Percentiles rank a stretch among this genome's conserved stretches.
Evolutionary conservation across 1,284 basidiomycete genomes (phyloP).

Genomic region (Irpex sp.): DNA sequence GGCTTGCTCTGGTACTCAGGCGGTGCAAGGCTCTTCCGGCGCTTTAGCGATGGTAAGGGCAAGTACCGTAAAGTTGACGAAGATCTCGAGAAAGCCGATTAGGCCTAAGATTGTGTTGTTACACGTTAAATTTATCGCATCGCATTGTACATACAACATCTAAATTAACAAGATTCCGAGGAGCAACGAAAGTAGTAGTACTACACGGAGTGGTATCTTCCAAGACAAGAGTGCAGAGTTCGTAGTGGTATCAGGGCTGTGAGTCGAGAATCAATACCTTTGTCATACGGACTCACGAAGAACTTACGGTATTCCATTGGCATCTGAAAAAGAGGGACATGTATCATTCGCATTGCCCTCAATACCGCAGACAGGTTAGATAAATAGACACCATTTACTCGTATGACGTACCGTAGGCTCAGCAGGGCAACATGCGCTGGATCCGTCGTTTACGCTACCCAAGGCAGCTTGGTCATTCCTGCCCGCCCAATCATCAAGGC

Average conservation of each 20-base stretch:
- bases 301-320: slow-evolving; percentile 58
- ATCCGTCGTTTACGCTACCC: slow-evolving; percentile 58
- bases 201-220: neutral
- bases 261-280: neutral
- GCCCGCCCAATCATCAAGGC: slow-evolving; percentile 58
- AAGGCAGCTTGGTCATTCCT: slow-evolving; percentile 54
- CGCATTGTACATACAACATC: neutral
- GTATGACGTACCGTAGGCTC: slow-evolving; percentile 49
- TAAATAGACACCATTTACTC: neutral
- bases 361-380: neutral
- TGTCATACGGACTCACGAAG: no score
- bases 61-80: slow-evolving; percentile 18
- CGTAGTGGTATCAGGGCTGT: neutral
- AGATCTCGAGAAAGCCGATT: slow-evolving; percentile 18
- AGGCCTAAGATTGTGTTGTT: neutral
- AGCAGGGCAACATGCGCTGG: slow-evolving; percentile 65
- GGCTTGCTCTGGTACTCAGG: slow-evolving; percentile 14
- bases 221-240: neutral
- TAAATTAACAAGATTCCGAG: neutral
- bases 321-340: slow-evolving; percentile 72
- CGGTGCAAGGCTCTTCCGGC: slow-evolving; percentile 1
- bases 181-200: neutral
- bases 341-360: slow-evolving; percentile 49
- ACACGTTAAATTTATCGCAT: neutral
- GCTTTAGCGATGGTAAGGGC: slow-evolving; percentile 1